Evolutionary conservation across 208 protist genomes (phyloP), one percentile per base, ranked within the genome.

Genomic region (Porcisia hertigi): DNA sequence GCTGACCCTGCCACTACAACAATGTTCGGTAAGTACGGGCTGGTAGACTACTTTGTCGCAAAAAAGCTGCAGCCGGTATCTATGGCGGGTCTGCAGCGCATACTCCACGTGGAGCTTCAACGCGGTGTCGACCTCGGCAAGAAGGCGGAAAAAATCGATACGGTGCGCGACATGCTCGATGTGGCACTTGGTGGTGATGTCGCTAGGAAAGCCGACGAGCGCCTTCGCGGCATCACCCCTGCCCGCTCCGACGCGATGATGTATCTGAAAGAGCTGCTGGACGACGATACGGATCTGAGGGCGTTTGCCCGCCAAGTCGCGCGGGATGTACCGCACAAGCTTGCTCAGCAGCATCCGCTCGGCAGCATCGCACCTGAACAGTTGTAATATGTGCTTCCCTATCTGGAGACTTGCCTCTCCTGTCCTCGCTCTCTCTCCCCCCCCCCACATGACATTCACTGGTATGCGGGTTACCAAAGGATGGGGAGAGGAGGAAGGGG

Each of bases 41-140:
- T 97, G 18, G 80, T 97, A 18, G 91, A 96, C 67, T 94, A 91
- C 81, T 91, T 97, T 58, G 83, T 96, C 9, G 77, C 74, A 20
- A 95, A 94, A 80, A 80, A 86, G 76, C 54, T 97, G 62, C 80
- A 96, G 80, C 91, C 91, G 0, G 90, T 97, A 9, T 96, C 93
- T 1, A 72, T 96, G 7, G 80, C 88, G n/a, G 93, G 91, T 0
- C 85, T 97, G 67, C 83, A 93, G 76, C 91, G 93, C 55, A 94
- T 97, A 60, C 49, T 93, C 5, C 69, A 95, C 75, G 91, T 96
- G n/a, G 93, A 97, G 74, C 67, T 81, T 30, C 77, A 97, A 71
- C 89, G 90, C 20, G 93, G 93, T 25, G 76, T 97, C 14, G 91
- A 96, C 73, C 81, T 97, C 7, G 93, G 93, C 59, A 97, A 97